A percentile compares a stretch with the other conserved stretches of the same genome.
phyloP scores from a whole-genome alignment of 2,329 filamentous ascomycete genomes.

The Colletotrichum caudatum region DNA sequence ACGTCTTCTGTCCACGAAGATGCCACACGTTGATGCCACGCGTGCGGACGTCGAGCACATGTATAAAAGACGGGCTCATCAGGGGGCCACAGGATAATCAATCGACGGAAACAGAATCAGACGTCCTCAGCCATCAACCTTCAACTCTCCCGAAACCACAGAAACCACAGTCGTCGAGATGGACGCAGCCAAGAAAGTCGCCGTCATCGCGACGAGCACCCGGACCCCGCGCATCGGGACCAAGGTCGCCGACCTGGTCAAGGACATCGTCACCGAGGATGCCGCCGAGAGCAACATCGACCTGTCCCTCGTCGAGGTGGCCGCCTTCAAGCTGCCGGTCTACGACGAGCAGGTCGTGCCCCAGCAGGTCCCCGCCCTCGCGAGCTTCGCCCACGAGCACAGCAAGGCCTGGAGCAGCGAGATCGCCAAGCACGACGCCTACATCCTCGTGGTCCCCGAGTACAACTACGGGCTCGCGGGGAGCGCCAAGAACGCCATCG shows the following conservation, averaged over 20 bases:
- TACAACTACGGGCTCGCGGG: slow-evolving; percentile 69
- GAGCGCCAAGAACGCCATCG: slow-evolving; percentile 71
- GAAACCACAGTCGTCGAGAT: background rate
- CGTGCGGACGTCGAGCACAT: background rate
- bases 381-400: slow-evolving; percentile 55
- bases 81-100: background rate
- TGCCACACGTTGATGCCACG: background rate
- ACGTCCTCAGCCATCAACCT: background rate
- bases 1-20: too few species aligned
- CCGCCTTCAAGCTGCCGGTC: slow-evolving; percentile 57
- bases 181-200: slow-evolving; percentile 44
- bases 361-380: slow-evolving; percentile 51
- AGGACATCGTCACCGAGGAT: slow-evolving; percentile 45
- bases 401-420: slow-evolving; percentile 58
- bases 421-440: slow-evolving; percentile 55
- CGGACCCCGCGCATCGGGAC: slow-evolving; percentile 51
- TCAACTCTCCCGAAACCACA: too few species aligned
- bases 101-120: background rate
- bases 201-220: slow-evolving; percentile 54
- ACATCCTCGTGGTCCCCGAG: slow-evolving; percentile 62
- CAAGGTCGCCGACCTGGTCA: slow-evolving; percentile 51
- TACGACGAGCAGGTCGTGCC: slow-evolving; percentile 58
- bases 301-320: slow-evolving; percentile 52
- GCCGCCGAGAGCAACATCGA: slow-evolving; percentile 42
- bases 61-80: background rate